Conservation (phyloP, 495 filamentous ascomycete species). For the Chaetomidium leptoderma region DNA sequence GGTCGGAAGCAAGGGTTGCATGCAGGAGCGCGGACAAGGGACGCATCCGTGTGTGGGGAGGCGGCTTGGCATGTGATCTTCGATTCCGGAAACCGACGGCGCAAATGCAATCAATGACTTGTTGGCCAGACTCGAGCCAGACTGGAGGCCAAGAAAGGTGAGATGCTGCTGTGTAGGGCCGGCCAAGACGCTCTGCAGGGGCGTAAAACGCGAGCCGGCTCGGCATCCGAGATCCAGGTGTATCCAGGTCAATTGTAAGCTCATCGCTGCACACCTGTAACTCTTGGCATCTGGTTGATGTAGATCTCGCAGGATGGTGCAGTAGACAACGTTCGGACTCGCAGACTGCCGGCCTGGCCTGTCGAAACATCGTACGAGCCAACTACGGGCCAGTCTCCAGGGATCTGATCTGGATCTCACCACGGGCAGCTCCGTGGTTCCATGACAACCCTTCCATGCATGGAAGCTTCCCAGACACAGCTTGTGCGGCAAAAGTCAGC, state of each 20-base stretch:
- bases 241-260: neutral
- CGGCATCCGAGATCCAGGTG: neutral
- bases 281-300: conserved; percentile 12
- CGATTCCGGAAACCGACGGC: no score
- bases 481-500: neutral
- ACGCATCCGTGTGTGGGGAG: neutral
- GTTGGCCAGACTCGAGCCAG: no score
- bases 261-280: conserved; percentile 15
- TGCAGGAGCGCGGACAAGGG: neutral
- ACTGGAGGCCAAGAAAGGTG: neutral
- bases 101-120: no score
- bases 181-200: neutral
- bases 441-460: conserved; percentile 8
- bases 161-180: neutral
- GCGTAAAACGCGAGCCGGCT: neutral
- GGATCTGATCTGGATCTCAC: conserved; percentile 6
- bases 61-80: neutral
- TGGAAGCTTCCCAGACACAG: conserved; percentile 10
- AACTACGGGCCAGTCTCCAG: conserved; percentile 3
- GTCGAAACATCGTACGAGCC: conserved; percentile 23
- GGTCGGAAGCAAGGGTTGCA: neutral
- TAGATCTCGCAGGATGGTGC: conserved; percentile 21
- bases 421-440: neutral
- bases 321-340: conserved; percentile 17
- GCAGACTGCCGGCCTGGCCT: conserved; percentile 18